These are phyloP conservation scores for Syncephalastrum monosporum DNA, from an alignment of 371 early-diverging fungal species.

Conservation along the genomic window DNA sequence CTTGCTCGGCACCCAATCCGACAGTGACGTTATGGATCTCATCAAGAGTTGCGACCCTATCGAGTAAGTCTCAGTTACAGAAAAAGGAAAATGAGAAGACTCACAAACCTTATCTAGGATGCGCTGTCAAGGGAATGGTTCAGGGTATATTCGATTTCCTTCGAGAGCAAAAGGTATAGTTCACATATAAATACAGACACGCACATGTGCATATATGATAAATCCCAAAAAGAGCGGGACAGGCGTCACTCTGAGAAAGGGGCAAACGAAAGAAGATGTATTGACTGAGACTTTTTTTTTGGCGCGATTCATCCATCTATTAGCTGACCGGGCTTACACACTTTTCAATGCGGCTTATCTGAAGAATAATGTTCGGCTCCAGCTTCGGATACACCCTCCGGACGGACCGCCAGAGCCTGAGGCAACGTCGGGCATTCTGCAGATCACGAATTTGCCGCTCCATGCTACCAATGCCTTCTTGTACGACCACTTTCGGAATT, in stretches of 20 bases:
- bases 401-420: constrained; percentile 29
- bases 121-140: neutral
- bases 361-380: constrained; percentile 23
- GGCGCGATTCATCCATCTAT: neutral
- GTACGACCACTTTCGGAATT: constrained; percentile 45
- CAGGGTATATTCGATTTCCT: constrained; percentile 10
- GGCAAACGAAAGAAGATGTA: constrained; percentile 1
- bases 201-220: too few relatives aligned
- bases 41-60: constrained; percentile 28
- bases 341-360: constrained; percentile 34
- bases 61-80: constrained; percentile 21
- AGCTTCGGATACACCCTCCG: constrained; percentile 29
- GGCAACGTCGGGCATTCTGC: constrained; percentile 34
- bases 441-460: constrained; percentile 35
- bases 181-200: neutral
- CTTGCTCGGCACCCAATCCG: constrained; percentile 21
- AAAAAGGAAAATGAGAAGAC: too few relatives aligned
- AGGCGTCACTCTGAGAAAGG: too few relatives aligned
- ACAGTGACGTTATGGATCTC: constrained; percentile 33
- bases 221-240: too few relatives aligned
- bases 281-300: constrained; percentile 1
- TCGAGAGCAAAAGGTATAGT: constrained; percentile 12
- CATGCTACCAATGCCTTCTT: constrained; percentile 30
- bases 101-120: neutral
- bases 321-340: constrained; percentile 43